Percentiles rank a stretch among this genome's conserved stretches.
phyloP scores from a whole-genome alignment of 2,329 filamentous ascomycete genomes.

The Aspergillus vadensis region DNA sequence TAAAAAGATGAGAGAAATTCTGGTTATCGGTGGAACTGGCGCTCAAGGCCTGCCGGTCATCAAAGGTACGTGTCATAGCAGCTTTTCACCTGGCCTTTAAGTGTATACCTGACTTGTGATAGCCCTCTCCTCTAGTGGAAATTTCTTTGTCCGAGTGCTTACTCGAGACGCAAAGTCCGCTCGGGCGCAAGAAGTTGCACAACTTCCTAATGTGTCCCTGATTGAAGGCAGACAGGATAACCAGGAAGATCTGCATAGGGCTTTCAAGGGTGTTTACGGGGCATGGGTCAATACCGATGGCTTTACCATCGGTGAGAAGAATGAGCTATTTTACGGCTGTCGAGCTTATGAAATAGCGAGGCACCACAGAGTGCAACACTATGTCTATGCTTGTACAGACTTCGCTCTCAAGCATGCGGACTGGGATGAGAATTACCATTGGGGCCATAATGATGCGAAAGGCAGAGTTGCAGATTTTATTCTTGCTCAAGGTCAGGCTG shows the following conservation, averaged over 20 bases:
- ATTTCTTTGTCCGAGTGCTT: constrained; percentile 44
- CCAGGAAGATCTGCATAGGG: constrained; percentile 47
- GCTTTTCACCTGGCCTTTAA: too few species aligned
- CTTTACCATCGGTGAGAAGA: constrained; percentile 46
- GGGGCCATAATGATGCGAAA: constrained; percentile 6
- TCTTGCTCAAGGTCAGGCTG: constrained; percentile 30
- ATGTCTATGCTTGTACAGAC: constrained; percentile 23
- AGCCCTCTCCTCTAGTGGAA: not conserved
- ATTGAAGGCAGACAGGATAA: constrained; percentile 51
- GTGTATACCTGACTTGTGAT: too few species aligned
- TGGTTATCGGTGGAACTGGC: constrained; percentile 7
- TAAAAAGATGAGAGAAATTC: not conserved
- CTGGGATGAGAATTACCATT: not conserved
- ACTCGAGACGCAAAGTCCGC: constrained; percentile 50
- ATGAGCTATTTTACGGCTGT: constrained; percentile 30
- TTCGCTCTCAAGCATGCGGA: not conserved
- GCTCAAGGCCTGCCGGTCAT: constrained; percentile 7
- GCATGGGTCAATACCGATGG: constrained; percentile 58
- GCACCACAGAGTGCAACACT: constrained; percentile 47
- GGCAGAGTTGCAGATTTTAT: not conserved
- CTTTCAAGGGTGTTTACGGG: constrained; percentile 48
- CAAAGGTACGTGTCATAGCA: not conserved
- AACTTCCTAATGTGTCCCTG: constrained; percentile 51
- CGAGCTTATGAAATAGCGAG: constrained; percentile 48
- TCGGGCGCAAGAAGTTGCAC: constrained; percentile 47